Evolutionary conservation across 306 rosid species (phyloP).

Genomic region (Comarum palustre): DNA sequence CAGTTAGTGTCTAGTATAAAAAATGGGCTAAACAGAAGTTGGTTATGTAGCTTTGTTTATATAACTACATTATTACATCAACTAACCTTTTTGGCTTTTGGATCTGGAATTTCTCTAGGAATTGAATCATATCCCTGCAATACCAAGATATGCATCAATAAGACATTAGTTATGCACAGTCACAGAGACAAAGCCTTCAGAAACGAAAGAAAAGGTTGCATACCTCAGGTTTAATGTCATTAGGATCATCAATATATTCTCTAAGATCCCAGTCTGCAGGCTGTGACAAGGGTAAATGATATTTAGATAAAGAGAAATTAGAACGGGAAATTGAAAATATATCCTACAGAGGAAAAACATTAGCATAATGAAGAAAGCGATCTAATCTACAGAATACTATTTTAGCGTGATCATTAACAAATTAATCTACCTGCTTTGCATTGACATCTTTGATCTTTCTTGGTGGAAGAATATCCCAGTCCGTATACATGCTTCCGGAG

Average conservation of each 20-base stretch:
- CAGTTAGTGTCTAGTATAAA: neutral
- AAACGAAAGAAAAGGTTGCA: neutral
- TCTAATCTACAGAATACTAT: conserved; percentile 11
- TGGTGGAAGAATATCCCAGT: conserved; percentile 99
- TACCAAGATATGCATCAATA: conserved; percentile 22
- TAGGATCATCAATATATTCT: conserved; percentile 84
- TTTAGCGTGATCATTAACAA: conserved; percentile 32
- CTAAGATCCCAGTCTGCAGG: conserved; percentile 94
- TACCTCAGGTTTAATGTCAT: conserved; percentile 77
- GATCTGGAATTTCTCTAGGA: conserved; percentile 85
- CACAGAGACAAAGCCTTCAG: neutral
- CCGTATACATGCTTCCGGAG: conserved; percentile 89
- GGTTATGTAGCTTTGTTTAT: neutral
- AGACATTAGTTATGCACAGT: conserved; percentile 13
- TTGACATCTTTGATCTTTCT: conserved; percentile 74
- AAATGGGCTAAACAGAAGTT: neutral
- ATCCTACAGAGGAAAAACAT: conserved; percentile 15
- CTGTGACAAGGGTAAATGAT: conserved; percentile 38
- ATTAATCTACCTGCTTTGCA: conserved; percentile 62
- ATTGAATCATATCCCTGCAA: conserved; percentile 79
- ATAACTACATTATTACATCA: conserved; percentile 2
- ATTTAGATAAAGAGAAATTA: conserved; percentile 8
- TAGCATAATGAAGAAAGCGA: conserved; percentile 13
- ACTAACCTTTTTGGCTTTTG: conserved; percentile 71
- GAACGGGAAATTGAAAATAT: neutral